These are phyloP conservation scores for Suillus alpinus DNA, from an alignment of 768 basidiomycete species.

Conservation along the genomic window DNA sequence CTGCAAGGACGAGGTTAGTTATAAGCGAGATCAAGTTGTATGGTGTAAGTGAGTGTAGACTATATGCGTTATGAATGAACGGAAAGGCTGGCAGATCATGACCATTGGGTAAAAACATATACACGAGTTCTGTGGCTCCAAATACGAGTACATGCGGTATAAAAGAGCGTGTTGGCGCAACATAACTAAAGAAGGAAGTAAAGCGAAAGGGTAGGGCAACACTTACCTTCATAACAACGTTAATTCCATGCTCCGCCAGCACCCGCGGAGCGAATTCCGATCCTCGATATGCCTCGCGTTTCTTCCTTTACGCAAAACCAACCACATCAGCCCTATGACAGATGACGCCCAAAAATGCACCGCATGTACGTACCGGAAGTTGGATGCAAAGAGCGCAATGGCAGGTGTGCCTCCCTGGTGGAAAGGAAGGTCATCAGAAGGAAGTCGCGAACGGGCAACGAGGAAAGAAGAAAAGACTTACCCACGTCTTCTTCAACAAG, in stretches of 20 bases:
- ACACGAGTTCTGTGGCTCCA: neutral
- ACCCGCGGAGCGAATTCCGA: conserved; percentile 81
- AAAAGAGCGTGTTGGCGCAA: neutral
- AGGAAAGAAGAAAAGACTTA: conserved; percentile 16
- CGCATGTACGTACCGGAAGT: conserved; percentile 31
- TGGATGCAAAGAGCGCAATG: conserved; percentile 73
- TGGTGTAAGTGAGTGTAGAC: neutral
- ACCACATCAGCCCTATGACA: neutral
- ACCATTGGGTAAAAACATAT: neutral
- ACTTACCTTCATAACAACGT: conserved; percentile 71
- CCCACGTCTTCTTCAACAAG: conserved; percentile 69
- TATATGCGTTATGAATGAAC: neutral
- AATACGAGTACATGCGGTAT: neutral
- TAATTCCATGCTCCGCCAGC: conserved; percentile 62
- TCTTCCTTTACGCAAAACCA: conserved; percentile 44
- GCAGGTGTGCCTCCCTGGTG: conserved; percentile 62
- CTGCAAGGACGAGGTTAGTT: conserved; percentile 26
- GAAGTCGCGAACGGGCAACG: neutral
- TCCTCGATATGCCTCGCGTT: conserved; percentile 78
- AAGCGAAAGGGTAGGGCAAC: neutral
- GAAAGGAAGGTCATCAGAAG: neutral
- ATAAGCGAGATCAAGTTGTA: neutral
- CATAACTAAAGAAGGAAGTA: neutral
- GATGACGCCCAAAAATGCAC: neutral
- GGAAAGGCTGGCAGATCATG: neutral